Evolutionary conservation across 2,329 filamentous ascomycete genomes (phyloP), one percentile per base, ranked within the genome.

Genomic region (Zopfia rhizophila): DNA sequence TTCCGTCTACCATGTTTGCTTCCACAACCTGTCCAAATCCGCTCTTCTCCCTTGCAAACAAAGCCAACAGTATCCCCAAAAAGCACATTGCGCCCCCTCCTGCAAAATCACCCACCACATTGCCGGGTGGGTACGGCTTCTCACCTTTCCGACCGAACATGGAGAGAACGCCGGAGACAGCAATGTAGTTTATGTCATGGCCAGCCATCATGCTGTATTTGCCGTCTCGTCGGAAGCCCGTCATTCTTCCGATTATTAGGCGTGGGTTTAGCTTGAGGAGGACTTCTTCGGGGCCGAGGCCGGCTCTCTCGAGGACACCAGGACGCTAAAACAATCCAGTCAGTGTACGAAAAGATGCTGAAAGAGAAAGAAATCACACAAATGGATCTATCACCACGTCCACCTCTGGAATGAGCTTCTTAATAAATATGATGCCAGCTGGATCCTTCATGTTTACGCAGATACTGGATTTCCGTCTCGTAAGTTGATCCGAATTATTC

Each of bases 181-280:
- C 90, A 29, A 97, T 87, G 72, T 97, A 97, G 68, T 97, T 97
- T 70, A 97, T 96, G 69, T 97, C 92, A 68, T 97, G 92, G 5
- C 92, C 92, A 0, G 92, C 91, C 92, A 96, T 97, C 62, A 82
- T 75, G 35, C 82, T 83, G 73, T 96, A 97, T 61, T 85, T 87
- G 0, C 92, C 93, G 72, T 95, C 90, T 27, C 92, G 81, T 10
- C 93, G 81, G 72, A 97, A 97, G 0, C 93, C 93, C 2, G 91
- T 94, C 82, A 97, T 88, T 28, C 93, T 86, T 6, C 83, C 91
- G 45, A 96, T 85, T 41, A 97, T 84, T 2, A 97, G 75, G 0
- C 86, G 78, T 8, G 87, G 88, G 70, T 97, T 96, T 13, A 82
- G 66, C 17, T 73, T 76, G 19, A 85, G 75, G 6, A 97, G 78